Evolutionary conservation across 352 stramenopile genomes (phyloP).

Genomic region (Globisporangium yorkense): DNA sequence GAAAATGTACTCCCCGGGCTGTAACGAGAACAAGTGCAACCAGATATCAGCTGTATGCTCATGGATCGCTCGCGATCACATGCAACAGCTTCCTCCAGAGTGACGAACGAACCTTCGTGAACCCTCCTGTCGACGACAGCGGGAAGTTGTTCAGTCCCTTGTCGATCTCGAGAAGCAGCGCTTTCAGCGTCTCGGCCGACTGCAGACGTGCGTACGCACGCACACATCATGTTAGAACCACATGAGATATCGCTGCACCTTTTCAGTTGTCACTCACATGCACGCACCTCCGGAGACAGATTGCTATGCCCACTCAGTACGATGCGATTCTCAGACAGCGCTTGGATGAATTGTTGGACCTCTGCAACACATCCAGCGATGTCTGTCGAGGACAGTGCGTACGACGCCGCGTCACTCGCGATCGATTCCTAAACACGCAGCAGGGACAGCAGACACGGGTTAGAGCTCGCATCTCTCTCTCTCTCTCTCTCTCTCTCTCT

Average conservation of each 20-base stretch:
- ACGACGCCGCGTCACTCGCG: conserved; percentile 93
- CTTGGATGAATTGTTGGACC: conserved; percentile 84
- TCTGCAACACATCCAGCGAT: conserved; percentile 93
- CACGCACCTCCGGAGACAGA: conserved; percentile 54
- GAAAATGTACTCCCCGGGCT: conserved; percentile 87
- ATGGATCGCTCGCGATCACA: background rate
- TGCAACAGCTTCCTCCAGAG: background rate
- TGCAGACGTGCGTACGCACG: conserved; percentile 12
- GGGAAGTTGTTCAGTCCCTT: conserved; percentile 77
- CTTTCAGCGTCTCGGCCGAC: conserved; percentile 76
- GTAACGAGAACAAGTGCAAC: background rate
- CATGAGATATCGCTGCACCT: background rate
- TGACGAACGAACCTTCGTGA: conserved; percentile 61
- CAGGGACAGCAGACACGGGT: conserved; percentile 6
- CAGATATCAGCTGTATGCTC: background rate
- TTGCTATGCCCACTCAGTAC: conserved; percentile 39
- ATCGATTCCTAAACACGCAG: conserved; percentile 61
- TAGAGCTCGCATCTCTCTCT: conserved; percentile 3
- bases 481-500: conserved; percentile 3
- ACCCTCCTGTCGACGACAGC: conserved; percentile 57
- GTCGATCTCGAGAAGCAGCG: conserved; percentile 81
- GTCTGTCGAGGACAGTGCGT: conserved; percentile 93
- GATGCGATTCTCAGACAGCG: conserved; percentile 53
- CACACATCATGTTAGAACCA: background rate
- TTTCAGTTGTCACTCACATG: background rate